Evolutionary conservation across 1,284 basidiomycete genomes (phyloP), one percentile per base, ranked within the genome.

Genomic region (Irpex lacteus): DNA sequence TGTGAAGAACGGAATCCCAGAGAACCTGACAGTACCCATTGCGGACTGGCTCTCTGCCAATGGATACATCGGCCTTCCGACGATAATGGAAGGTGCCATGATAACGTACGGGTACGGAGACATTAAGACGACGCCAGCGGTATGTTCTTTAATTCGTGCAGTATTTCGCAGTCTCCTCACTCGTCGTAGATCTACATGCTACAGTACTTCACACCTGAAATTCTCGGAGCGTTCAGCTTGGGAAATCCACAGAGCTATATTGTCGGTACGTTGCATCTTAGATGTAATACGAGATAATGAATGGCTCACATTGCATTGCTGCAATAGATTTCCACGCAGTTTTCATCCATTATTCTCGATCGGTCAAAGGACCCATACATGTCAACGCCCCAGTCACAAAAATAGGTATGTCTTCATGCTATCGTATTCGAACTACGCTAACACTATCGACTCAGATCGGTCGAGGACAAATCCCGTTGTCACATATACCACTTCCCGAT

Each of bases 81-180:
- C 5, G 15, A 34, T 60, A n/a, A 47, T 60, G 38, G 34, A 60
- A 18, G 18, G 7, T 9, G 59, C 44, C 9, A 60, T 60, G 59
- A 47, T 60, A n/a, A 15, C 59, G 11, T 60, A 52, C 26, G 59
- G 59, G 15, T 60, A 60, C 26, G 59, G 59, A 8, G 59, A 60
- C 19, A 36, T 60, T 3, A 19, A 15, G 15, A 6, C 50, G 15
- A 60, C 59, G 5, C 59, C 59, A 4, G 32, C 47, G 6, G 59
- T 60, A 52, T 19, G 59, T 32, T 19, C 15, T 21, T 19, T 2
- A 2, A 18, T 52, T 52, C 18, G 7, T 44, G 40, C 8, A 52
- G 32, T 21, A 36, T 9, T 8, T 2, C 19, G 38, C 15, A 21
- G 18, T n/a, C 21, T 2, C 13, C 32, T 26, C 15, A 60, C 49